Percentiles rank a stretch among this genome's conserved stretches.
phyloP scores from a whole-genome alignment of 805 yeast species.

The Saccharomycopsis oosterbeekiorum region DNA sequence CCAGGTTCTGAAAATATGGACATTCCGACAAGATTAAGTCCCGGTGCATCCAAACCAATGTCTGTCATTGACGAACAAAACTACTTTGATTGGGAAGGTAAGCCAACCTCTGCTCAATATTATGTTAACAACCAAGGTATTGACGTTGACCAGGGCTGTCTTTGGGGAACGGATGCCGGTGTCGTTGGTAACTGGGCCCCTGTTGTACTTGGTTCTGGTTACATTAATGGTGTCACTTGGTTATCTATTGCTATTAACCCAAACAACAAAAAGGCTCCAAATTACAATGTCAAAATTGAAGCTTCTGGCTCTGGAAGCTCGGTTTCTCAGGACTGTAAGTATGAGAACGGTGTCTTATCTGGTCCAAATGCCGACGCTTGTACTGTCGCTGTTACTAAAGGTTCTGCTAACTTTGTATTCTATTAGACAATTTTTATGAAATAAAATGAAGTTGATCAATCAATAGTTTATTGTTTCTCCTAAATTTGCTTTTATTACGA shows the following conservation, averaged over 20 bases:
- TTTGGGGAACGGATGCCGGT: slow-evolving; percentile 78
- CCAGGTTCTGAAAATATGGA: slow-evolving; percentile 99
- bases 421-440: slow-evolving; percentile 27
- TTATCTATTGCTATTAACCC: slow-evolving; percentile 70
- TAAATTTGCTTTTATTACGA: background rate
- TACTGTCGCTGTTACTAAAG: slow-evolving; percentile 57
- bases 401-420: slow-evolving; percentile 53
- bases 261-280: slow-evolving; percentile 44
- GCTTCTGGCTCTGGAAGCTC: slow-evolving; percentile 51
- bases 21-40: slow-evolving; percentile 73
- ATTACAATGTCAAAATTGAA: slow-evolving; percentile 68
- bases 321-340: slow-evolving; percentile 63
- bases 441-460: too few species aligned
- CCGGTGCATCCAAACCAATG: slow-evolving; percentile 54
- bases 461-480: too few species aligned
- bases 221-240: slow-evolving; percentile 47
- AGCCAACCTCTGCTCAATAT: slow-evolving; percentile 86
- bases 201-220: slow-evolving; percentile 69
- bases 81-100: slow-evolving; percentile 78
- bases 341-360: slow-evolving; percentile 65
- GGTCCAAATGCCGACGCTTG: slow-evolving; percentile 64
- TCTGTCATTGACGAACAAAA: slow-evolving; percentile 69
- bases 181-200: slow-evolving; percentile 95
- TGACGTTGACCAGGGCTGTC: slow-evolving; percentile 79
- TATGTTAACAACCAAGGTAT: slow-evolving; percentile 97